Evolutionary conservation across 2,329 filamentous ascomycete genomes (phyloP).

Genomic region (Onygenales sp.): DNA sequence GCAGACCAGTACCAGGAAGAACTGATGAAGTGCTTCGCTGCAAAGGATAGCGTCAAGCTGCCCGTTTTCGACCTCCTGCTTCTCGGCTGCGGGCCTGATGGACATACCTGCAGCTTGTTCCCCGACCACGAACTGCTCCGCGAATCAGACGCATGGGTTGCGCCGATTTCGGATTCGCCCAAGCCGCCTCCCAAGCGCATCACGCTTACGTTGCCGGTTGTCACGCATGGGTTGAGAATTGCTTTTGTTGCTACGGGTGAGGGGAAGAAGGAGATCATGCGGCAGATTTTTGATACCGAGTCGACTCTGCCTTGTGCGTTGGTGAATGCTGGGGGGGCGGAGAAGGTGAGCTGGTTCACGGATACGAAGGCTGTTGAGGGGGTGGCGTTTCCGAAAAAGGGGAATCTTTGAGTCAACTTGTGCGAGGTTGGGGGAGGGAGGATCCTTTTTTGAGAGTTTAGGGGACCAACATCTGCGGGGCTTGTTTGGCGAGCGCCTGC

Average conservation of each 20-base stretch:
- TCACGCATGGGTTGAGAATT: slow-evolving; percentile 75
- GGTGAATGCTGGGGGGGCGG: slow-evolving; percentile 74
- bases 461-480: no score
- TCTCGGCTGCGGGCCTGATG: slow-evolving; percentile 88
- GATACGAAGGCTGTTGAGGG: slow-evolving; percentile 79
- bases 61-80: slow-evolving; percentile 93
- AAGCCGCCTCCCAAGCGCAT: slow-evolving; percentile 89
- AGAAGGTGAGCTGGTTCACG: slow-evolving; percentile 92
- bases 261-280: slow-evolving; percentile 85
- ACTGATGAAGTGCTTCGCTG: slow-evolving; percentile 77
- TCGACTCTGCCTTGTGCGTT: slow-evolving; percentile 73
- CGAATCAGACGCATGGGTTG: slow-evolving; percentile 84
- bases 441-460: no score
- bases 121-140: slow-evolving; percentile 78
- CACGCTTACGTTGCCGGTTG: slow-evolving; percentile 83
- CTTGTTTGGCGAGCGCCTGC: no score
- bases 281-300: slow-evolving; percentile 76
- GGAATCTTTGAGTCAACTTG: slow-evolving; percentile 43
- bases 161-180: slow-evolving; percentile 82
- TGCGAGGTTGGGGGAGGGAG: no score
- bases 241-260: slow-evolving; percentile 86
- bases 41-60: slow-evolving; percentile 84
- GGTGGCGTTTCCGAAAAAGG: slow-evolving; percentile 69
- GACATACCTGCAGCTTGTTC: slow-evolving; percentile 95
- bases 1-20: slow-evolving; percentile 89